phyloP scores from a whole-genome alignment of 805 yeast species.

The Diddensiella caesifluorescens region DNA sequence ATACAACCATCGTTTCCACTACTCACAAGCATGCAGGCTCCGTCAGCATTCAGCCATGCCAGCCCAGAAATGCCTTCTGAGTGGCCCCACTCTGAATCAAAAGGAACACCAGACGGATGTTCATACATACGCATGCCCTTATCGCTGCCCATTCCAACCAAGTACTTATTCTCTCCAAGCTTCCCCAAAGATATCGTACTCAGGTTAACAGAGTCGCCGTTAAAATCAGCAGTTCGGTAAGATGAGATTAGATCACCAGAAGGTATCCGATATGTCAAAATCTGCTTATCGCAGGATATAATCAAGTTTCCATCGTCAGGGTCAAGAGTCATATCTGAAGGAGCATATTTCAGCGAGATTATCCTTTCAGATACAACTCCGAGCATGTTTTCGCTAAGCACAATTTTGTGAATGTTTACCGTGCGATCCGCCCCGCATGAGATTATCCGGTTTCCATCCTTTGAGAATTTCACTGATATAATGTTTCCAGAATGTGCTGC shows the following conservation, averaged over 20 bases:
- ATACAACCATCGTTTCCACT: conserved; percentile 27
- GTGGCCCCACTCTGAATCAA: conserved; percentile 57
- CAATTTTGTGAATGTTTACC: conserved; percentile 46
- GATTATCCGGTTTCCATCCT: conserved; percentile 34
- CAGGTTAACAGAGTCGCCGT: conserved; percentile 15
- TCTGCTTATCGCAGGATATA: conserved; percentile 47
- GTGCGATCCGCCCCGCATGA: conserved; percentile 62
- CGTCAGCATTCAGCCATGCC: conserved; percentile 16
- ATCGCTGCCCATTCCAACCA: conserved; percentile 42
- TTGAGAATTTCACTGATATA: conserved; percentile 33
- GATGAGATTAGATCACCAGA: conserved; percentile 35
- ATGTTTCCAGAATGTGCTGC: conserved; percentile 54
- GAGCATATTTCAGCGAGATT: conserved; percentile 45
- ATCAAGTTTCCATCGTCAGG: conserved; percentile 32
- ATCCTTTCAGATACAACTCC: conserved; percentile 40
- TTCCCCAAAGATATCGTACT: conserved; percentile 14
- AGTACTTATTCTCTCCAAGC: conserved; percentile 15
- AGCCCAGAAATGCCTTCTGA: conserved; percentile 48
- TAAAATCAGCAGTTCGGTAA: conserved; percentile 39
- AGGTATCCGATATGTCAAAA: conserved; percentile 37
- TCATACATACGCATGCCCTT: conserved; percentile 51
- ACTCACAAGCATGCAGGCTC: conserved; percentile 17
- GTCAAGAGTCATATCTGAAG: conserved; percentile 20
- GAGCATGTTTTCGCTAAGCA: conserved; percentile 23
- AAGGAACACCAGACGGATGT: conserved; percentile 41